Base-by-base conservation (phyloP, 1,284 basidiomycete species). In the Jaminaea rosea region DNA sequence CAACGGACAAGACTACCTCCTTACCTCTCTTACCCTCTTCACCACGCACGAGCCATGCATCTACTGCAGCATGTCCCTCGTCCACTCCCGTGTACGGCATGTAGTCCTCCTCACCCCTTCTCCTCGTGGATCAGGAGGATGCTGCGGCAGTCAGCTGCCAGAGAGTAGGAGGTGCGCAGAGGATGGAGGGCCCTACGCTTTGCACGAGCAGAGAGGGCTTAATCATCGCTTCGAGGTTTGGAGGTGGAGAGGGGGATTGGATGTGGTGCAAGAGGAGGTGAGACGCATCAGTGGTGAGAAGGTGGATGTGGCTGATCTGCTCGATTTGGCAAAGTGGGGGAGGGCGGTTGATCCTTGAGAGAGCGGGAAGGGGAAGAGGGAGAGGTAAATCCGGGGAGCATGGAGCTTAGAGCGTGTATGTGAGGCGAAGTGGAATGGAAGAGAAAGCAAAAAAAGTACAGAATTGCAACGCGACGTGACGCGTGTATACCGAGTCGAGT, bases 171-270 rank as follows among this genome's bases (percentile, higher is more conserved):
- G 27, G 10, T 64, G 61, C 45, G 51, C 59, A 4, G 62, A 49
- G 1, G 63, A 44, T 8, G 71, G 71, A 1, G 71, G 71, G 1
- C 52, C 67, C 13, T 75, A 71, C 45, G 64, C 63, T 4, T 55
- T 77, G 10, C 76, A 77, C 46, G 76, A 77, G 56, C 74, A 76
- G 47, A 67, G 62, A 29, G 73, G 75, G 0, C 52, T 77, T 15
- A 77, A 77, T 52, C 76, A 77, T 50, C 55, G 56, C 27, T 77
- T 74, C 47, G 69, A 74, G 27, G 76, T 76, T 8, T 77, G 74
- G 72, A 51, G 69, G 26, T 76, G 71, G 72, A 59, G 61, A 10
- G 50, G 51, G 13, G 42, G 24, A 17, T 10, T 23, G 24, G 26
- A 50, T 10, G 36, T 13, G 7, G 17, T 28, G n/a, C 19, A 11